Evolutionary conservation across 2,329 filamentous ascomycete genomes (phyloP).

Genomic region (Arthrobotrys iridis): DNA sequence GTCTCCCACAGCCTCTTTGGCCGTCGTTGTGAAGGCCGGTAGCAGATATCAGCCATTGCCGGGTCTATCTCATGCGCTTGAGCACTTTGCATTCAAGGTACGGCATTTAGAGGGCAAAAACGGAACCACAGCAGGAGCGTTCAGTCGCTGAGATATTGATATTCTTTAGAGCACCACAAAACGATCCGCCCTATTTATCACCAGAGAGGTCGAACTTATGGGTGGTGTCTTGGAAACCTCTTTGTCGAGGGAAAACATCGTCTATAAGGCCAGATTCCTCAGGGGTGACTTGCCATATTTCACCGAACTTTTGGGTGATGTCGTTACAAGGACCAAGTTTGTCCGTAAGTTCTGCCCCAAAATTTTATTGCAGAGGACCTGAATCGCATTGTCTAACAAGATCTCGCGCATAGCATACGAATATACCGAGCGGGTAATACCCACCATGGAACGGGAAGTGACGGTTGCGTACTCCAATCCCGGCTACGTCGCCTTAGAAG

Average conservation of each 20-base stretch:
- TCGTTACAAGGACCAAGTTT: constrained; percentile 87
- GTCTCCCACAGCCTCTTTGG: constrained; percentile 88
- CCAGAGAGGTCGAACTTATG: constrained; percentile 92
- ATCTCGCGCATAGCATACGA: constrained; percentile 74
- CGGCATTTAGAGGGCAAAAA: constrained; percentile 53
- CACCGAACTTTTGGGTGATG: constrained; percentile 91
- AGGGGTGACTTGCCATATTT: constrained; percentile 97
- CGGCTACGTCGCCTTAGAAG: constrained; percentile 80
- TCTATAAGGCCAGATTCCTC: constrained; percentile 94
- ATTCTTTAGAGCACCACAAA: constrained; percentile 77
- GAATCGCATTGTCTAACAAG: not conserved
- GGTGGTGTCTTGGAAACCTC: constrained; percentile 87
- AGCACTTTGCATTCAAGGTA: constrained; percentile 98
- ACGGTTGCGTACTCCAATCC: constrained; percentile 72
- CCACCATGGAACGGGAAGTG: constrained; percentile 80
- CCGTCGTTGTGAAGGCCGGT: constrained; percentile 91
- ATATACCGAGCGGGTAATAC: constrained; percentile 86
- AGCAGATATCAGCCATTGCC: constrained; percentile 91
- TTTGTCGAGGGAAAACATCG: constrained; percentile 91
- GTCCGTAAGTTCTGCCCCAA: constrained; percentile 67
- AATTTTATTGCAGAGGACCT: not conserved
- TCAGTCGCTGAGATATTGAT: constrained; percentile 45
- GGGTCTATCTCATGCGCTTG: constrained; percentile 86
- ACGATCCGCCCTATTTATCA: constrained; percentile 90
- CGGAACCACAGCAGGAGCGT: constrained; percentile 39